A percentile compares a stretch with the other conserved stretches of the same genome.
These are phyloP conservation scores for Thinopyrum elongatum DNA, from an alignment of 176 grass and related monocot species.

Conservation along the genomic window DNA sequence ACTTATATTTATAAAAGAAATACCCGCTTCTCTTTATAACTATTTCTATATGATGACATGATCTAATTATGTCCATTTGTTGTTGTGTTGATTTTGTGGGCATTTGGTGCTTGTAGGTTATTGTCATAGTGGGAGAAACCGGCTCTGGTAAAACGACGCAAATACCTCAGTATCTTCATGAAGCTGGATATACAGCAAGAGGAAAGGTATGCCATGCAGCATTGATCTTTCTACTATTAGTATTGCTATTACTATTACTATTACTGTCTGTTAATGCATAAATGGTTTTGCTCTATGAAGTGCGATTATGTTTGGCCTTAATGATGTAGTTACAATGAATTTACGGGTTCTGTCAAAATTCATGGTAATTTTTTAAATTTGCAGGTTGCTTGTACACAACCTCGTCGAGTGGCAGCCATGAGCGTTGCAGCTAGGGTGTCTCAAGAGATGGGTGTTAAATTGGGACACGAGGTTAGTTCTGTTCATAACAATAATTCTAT, in stretches of 20 bases:
- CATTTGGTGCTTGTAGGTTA: constrained; percentile 49
- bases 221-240: neutral
- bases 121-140: constrained; percentile 97
- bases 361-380: constrained; percentile 31
- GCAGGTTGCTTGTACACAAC: constrained; percentile 91
- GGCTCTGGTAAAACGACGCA: constrained; percentile 97
- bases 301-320: neutral
- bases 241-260: neutral
- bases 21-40: neutral
- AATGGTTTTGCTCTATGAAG: neutral
- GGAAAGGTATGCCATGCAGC: constrained; percentile 51
- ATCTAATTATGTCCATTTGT: neutral
- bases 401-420: constrained; percentile 95
- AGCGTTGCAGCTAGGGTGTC: constrained; percentile 93
- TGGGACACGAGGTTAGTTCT: constrained; percentile 86
- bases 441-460: constrained; percentile 95
- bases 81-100: neutral
- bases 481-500: neutral
- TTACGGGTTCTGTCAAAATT: neutral
- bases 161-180: constrained; percentile 97
- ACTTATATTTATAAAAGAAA: neutral
- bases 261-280: neutral
- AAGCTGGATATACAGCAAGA: constrained; percentile 80
- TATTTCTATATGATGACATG: neutral
- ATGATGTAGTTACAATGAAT: neutral